These are phyloP conservation scores for Zygnema circumcarinatum DNA, from an alignment of 139 green algal genomes.

Conservation along the genomic window DNA sequence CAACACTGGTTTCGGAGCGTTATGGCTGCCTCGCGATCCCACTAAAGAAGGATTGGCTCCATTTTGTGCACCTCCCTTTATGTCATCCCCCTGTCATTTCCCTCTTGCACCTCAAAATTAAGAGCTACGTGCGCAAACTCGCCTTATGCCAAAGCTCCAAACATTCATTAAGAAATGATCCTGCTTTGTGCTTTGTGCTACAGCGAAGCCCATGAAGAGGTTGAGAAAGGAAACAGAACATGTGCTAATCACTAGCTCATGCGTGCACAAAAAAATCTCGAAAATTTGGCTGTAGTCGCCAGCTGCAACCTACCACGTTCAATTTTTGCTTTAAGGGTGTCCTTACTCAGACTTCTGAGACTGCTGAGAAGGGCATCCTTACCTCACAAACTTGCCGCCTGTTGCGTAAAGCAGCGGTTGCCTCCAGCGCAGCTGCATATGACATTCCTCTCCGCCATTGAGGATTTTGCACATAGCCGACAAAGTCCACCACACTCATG, in stretches of 20 bases:
- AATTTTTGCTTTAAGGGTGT: too few species aligned
- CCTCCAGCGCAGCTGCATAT: slow-evolving; percentile 57
- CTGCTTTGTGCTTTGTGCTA: too few species aligned
- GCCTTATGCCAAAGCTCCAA: too few species aligned
- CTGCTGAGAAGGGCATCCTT: neutral
- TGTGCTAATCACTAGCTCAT: too few species aligned
- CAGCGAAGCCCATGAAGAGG: too few species aligned
- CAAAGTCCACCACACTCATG: slow-evolving; percentile 80
- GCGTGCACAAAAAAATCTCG: too few species aligned
- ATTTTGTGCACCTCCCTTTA: neutral
- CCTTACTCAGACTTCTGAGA: too few species aligned
- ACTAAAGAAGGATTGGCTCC: neutral
- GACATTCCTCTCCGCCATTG: slow-evolving; percentile 67
- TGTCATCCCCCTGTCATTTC: slow-evolving; percentile 5
- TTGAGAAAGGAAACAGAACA: too few species aligned
- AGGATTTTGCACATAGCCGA: slow-evolving; percentile 84
- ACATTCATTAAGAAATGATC: too few species aligned
- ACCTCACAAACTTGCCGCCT: slow-evolving; percentile 47
- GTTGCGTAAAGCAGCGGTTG: slow-evolving; percentile 68
- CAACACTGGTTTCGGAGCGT: slow-evolving; percentile 52
- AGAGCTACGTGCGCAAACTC: too few species aligned
- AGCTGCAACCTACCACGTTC: too few species aligned
- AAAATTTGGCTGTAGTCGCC: too few species aligned
- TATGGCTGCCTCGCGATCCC: neutral
- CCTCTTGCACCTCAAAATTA: neutral